phyloP scores from a whole-genome alignment of 1,284 basidiomycete species.

The Tremellales sp. region DNA sequence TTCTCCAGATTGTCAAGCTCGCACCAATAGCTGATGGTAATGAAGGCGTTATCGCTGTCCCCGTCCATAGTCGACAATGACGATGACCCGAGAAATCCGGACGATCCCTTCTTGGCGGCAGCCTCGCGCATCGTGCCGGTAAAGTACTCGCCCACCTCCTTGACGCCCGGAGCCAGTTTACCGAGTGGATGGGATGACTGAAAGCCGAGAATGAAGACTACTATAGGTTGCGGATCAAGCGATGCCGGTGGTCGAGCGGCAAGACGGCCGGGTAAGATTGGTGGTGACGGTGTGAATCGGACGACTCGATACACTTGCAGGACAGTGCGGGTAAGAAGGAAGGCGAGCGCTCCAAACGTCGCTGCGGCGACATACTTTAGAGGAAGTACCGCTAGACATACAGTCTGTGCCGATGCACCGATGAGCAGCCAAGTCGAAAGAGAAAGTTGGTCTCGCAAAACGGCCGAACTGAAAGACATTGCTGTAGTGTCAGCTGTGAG shows the following conservation, averaged over 20 bases:
- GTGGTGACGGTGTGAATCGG: background rate
- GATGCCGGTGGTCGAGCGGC: background rate
- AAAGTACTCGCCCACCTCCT: background rate
- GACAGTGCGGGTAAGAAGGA: background rate
- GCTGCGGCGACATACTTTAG: background rate
- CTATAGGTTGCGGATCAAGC: background rate
- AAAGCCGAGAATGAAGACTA: background rate
- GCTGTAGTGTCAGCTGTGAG: no score
- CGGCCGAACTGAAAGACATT: no score
- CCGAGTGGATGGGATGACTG: background rate
- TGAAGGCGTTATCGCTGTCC: background rate
- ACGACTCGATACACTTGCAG: background rate
- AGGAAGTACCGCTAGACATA: background rate
- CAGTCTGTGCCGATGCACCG: background rate
- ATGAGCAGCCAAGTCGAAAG: background rate
- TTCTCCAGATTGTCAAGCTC: background rate
- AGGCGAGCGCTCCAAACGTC: background rate
- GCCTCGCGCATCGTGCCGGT: background rate
- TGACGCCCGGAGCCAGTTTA: background rate
- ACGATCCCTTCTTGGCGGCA: background rate
- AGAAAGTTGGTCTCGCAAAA: background rate
- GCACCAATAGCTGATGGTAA: background rate
- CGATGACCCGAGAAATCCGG: background rate
- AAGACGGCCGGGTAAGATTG: background rate
- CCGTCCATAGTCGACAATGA: background rate